Conservation (phyloP, 768 basidiomycete genomes). For the Clathrus columnatus region DNA sequence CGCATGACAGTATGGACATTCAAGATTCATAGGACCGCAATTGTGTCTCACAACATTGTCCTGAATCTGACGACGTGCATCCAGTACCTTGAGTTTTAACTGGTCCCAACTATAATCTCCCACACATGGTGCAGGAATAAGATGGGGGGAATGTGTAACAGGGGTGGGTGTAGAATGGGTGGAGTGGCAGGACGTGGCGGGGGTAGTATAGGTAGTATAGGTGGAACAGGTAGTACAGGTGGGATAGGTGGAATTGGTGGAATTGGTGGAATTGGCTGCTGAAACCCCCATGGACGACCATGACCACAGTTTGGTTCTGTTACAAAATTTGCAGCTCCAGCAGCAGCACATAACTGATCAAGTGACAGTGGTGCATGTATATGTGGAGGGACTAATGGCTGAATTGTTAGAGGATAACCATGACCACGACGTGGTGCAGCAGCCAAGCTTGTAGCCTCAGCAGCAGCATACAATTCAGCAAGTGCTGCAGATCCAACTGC, state of each 20-base stretch:
- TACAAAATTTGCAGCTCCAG: too few species aligned
- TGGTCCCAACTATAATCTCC: background rate
- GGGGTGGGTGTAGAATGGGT: background rate
- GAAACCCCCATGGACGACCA: background rate
- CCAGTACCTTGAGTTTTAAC: background rate
- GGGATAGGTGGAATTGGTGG: background rate
- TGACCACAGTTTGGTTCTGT: background rate
- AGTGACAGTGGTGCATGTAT: too few species aligned
- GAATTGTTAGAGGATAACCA: too few species aligned
- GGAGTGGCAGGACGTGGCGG: background rate
- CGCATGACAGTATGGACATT: background rate
- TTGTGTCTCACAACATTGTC: background rate
- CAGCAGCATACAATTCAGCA: background rate
- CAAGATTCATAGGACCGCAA: slow-evolving; percentile 3
- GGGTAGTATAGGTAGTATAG: background rate
- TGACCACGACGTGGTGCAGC: background rate
- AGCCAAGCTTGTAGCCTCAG: background rate
- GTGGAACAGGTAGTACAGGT: background rate
- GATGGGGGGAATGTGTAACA: background rate
- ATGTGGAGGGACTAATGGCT: too few species aligned
- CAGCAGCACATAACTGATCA: too few species aligned
- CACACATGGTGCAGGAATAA: background rate
- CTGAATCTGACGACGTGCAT: background rate
- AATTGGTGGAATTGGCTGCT: too few species aligned
- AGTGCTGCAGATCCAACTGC: background rate